Conservation (phyloP, 2,329 filamentous ascomycete genomes). For the Fusarium euwallaceae region DNA sequence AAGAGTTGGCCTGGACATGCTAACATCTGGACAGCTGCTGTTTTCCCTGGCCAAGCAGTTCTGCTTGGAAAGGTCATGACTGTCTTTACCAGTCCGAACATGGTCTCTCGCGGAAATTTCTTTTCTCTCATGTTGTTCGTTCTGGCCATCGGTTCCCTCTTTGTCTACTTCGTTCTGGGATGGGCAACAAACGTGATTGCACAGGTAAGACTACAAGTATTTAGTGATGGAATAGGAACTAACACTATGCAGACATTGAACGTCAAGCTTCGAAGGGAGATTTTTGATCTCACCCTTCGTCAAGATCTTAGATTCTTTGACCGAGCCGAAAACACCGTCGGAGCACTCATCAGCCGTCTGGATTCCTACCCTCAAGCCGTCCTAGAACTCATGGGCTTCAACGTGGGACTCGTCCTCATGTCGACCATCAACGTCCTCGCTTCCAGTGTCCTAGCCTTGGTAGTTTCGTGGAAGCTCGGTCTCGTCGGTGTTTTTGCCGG, state of each 20-base stretch:
- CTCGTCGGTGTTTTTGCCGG: slow-evolving; percentile 59
- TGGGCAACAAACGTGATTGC: slow-evolving; percentile 48
- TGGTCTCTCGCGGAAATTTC: slow-evolving; percentile 60
- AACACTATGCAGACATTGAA: not conserved
- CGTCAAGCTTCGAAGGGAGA: slow-evolving; percentile 10
- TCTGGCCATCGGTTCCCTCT: slow-evolving; percentile 57
- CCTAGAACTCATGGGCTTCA: slow-evolving; percentile 57
- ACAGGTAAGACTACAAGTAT: slow-evolving; percentile 3
- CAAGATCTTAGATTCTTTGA: slow-evolving; percentile 56
- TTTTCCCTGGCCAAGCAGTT: slow-evolving; percentile 56
- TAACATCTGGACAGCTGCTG: slow-evolving; percentile 3
- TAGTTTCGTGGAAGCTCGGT: slow-evolving; percentile 60
- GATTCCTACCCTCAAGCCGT: slow-evolving; percentile 53
- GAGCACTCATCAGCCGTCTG: slow-evolving; percentile 51
- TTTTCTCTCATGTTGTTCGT: slow-evolving; percentile 67
- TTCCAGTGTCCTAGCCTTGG: slow-evolving; percentile 57
- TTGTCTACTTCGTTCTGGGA: slow-evolving; percentile 57
- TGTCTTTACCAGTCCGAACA: slow-evolving; percentile 48
- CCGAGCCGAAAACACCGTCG: slow-evolving; percentile 53
- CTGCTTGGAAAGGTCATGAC: slow-evolving; percentile 56
- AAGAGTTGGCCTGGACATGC: not conserved
- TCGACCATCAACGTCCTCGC: slow-evolving; percentile 52
- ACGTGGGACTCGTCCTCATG: slow-evolving; percentile 53
- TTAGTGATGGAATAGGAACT: not conserved
- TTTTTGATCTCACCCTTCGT: slow-evolving; percentile 8